Evolutionary conservation across 306 rosid genomes (phyloP), one percentile per base, ranked within the genome.

Genomic region (Vachellia collinsii): DNA sequence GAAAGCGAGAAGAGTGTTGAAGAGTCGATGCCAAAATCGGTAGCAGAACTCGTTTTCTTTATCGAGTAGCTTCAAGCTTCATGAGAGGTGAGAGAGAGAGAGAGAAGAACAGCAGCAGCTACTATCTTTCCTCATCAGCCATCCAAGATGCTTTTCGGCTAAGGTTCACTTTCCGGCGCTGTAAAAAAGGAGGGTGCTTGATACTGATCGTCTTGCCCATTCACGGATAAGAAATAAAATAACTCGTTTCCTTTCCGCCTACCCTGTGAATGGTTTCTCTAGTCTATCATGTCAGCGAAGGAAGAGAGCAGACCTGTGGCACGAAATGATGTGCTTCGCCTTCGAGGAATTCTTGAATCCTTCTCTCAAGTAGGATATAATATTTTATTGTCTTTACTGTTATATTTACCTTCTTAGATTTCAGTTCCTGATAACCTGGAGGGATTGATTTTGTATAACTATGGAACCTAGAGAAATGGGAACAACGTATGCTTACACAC

Each of bases 331-430:
- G 67, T 77, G 54, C 64, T 87, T 72, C 89, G 80, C 72, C 88
- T 90, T 59, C 92, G 71, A 44, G 77, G 67, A 59, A 77, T 95
- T 79, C 92, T 95, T 5, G 39, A 76, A 69, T 85, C 94, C 46
- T 78, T 84, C 80, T 88, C 96, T 63, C 72, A 80, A 77, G 97
- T 93, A 85, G 53, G 84, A 69, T 36, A 7, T 46, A 25, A 19
- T 7, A 10, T 46, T 34, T 73, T 66, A 7, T 13, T 29, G 34
- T 36, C 11, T 16, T 36, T 56, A 12, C 11, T 25, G 12, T 3
- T 14, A 8, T 38, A 16, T 42, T 58, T 37, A 63, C 44, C 19
- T n/a, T 37, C 14, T 70, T n/a, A 62, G 61, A 44, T 36, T 74
- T 81, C 70, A 23, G 70, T 73, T 84, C 6, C 47, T 25, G 20